These are phyloP conservation scores for Anthracocystis setariae DNA, from an alignment of 1,284 basidiomycete species.

Conservation along the genomic window DNA sequence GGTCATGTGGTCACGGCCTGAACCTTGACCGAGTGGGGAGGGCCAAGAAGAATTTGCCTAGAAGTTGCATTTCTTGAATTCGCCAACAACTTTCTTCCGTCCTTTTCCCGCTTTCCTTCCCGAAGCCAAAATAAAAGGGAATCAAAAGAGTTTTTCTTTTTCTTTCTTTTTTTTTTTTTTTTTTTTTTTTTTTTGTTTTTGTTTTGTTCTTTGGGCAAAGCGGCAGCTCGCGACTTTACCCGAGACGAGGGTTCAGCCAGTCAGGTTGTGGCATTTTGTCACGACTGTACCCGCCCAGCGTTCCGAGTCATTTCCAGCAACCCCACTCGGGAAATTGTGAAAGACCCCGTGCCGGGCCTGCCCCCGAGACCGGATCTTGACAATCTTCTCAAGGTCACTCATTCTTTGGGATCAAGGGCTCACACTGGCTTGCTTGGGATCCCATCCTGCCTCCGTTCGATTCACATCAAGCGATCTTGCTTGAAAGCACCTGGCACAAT, in stretches of 20 bases:
- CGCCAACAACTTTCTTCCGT: background rate
- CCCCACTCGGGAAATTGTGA: background rate
- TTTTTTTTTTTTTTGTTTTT: background rate
- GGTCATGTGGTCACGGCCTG: too few species aligned
- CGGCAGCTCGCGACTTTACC: background rate
- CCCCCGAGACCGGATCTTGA: background rate
- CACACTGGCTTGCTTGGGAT: background rate
- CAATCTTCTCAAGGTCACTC: background rate
- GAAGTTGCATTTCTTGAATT: too few species aligned
- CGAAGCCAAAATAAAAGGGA: background rate
- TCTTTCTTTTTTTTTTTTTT: background rate
- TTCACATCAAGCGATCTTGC: too few species aligned
- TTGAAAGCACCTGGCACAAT: background rate
- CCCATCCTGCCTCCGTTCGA: too few species aligned
- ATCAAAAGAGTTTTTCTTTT: too few species aligned
- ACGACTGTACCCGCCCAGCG: conserved; percentile 2
- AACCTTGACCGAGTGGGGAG: too few species aligned
- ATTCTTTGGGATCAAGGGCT: background rate
- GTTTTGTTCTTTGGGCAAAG: background rate
- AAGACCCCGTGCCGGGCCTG: background rate
- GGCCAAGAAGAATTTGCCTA: too few species aligned
- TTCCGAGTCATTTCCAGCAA: conserved; percentile 5
- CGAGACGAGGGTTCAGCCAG: conserved; percentile 1
- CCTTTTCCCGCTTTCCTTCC: background rate
- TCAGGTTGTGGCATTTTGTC: conserved; percentile 2